phyloP scores from a whole-genome alignment of 2,329 filamentous ascomycete genomes.

The Ophiostoma triangulosporum region DNA sequence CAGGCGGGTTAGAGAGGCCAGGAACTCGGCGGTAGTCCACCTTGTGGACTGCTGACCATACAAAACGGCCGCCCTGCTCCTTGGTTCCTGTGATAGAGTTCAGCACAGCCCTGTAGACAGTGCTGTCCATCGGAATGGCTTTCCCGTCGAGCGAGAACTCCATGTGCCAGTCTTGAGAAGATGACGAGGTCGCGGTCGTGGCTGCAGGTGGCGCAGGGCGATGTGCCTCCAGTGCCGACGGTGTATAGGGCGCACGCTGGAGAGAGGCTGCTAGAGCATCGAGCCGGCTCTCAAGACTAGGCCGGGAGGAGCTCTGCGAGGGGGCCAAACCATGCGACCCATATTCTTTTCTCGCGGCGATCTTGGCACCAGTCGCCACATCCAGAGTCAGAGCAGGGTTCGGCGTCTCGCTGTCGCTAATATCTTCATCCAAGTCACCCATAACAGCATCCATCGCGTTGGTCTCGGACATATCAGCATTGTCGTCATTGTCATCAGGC shows the following conservation, averaged over 20 bases:
- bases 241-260: constrained; percentile 30
- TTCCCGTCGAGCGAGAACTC: constrained; percentile 83
- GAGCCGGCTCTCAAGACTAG: constrained; percentile 19
- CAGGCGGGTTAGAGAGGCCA: constrained; percentile 60
- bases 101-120: constrained; percentile 89
- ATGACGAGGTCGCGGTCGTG: constrained; percentile 35
- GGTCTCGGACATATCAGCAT: constrained; percentile 40
- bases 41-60: constrained; percentile 83
- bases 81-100: constrained; percentile 38
- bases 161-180: constrained; percentile 89
- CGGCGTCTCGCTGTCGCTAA: constrained; percentile 26
- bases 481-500: constrained; percentile 55
- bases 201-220: constrained; percentile 29
- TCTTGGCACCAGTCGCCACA: constrained; percentile 70
- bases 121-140: constrained; percentile 78
- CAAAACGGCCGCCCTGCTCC: constrained; percentile 57
- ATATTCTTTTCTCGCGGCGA: constrained; percentile 84
- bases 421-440: constrained; percentile 75
- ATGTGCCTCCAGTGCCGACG: constrained; percentile 41
- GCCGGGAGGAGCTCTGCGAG: constrained; percentile 32
- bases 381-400: constrained; percentile 87
- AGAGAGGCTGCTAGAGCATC: constrained; percentile 26
- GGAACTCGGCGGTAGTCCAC: constrained; percentile 82
- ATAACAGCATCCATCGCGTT: constrained; percentile 72
- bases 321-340: constrained; percentile 47